These are phyloP conservation scores for Syzygium jambos DNA, from an alignment of 345 rosid genomes.

Conservation along the genomic window DNA sequence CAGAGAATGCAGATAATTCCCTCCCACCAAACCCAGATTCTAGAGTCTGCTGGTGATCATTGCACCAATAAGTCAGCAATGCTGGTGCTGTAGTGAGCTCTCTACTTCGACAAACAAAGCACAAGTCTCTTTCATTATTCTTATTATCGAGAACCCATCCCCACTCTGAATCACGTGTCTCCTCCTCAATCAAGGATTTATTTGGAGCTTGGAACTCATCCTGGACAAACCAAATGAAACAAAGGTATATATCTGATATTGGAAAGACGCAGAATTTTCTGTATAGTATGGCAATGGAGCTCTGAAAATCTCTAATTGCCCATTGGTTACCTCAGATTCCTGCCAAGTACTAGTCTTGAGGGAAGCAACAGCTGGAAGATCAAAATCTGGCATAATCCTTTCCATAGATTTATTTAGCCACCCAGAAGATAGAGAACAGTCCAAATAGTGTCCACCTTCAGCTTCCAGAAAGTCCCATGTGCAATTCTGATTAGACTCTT, in stretches of 20 bases:
- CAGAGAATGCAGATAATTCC: not conserved
- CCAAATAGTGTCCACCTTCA: conserved; percentile 17
- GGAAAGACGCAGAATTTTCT: not conserved
- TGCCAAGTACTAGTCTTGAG: conserved; percentile 11
- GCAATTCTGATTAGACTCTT: conserved; percentile 13
- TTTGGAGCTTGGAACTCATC: conserved; percentile 4
- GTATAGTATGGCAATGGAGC: conserved; percentile 11
- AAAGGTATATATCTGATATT: conserved; percentile 7
- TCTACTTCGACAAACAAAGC: conserved; percentile 10
- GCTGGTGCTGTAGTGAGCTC: conserved; percentile 23
- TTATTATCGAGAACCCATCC: not conserved
- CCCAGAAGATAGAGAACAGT: conserved; percentile 14
- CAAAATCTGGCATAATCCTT: conserved; percentile 10
- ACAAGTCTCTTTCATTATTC: conserved; percentile 17
- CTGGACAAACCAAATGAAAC: conserved; percentile 13
- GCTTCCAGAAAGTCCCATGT: conserved; percentile 17
- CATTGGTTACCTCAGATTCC: conserved; percentile 19
- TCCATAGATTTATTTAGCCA: conserved; percentile 19
- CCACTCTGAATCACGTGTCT: not conserved
- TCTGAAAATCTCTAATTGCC: not conserved
- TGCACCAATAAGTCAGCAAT: conserved; percentile 7
- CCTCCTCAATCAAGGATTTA: not conserved
- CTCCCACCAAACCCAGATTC: conserved; percentile 6
- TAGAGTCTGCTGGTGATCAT: conserved; percentile 15
- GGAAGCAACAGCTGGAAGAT: conserved; percentile 17